Percentiles rank a stretch among this genome's conserved stretches.
Conservation (phyloP, 495 filamentous ascomycete species). For the Xylaria palmicola region DNA sequence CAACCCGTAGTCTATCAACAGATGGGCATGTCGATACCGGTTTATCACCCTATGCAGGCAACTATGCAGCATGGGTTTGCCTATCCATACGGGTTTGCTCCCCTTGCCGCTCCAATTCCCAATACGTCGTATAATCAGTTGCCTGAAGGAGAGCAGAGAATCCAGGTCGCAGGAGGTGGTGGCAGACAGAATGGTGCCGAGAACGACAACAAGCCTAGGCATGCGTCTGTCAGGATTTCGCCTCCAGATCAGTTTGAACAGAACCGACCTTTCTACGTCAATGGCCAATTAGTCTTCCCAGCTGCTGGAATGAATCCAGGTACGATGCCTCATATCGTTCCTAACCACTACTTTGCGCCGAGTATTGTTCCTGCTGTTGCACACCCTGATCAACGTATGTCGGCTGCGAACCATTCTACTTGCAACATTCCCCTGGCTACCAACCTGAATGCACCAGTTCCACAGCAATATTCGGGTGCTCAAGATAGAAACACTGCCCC, state of each 20-base stretch:
- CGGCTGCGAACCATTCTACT: neutral
- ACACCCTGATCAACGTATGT: slow-evolving; percentile 10
- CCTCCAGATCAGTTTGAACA: slow-evolving; percentile 46
- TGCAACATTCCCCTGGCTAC: neutral
- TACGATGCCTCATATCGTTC: slow-evolving; percentile 17
- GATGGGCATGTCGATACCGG: slow-evolving; percentile 26
- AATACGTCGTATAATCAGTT: slow-evolving; percentile 9
- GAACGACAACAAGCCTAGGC: slow-evolving; percentile 29
- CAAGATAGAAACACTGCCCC: neutral
- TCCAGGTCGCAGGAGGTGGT: slow-evolving; percentile 17
- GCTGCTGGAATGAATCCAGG: slow-evolving; percentile 20
- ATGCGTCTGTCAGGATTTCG: slow-evolving; percentile 40
- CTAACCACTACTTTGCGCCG: slow-evolving; percentile 16
- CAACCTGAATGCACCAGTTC: neutral
- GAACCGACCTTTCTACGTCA: slow-evolving; percentile 46
- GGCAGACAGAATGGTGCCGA: slow-evolving; percentile 29
- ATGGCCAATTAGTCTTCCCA: slow-evolving; percentile 50
- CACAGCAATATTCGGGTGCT: slow-evolving; percentile 9
- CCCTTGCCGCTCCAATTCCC: slow-evolving; percentile 13
- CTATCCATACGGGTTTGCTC: slow-evolving; percentile 30
- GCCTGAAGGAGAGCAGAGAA: slow-evolving; percentile 20
- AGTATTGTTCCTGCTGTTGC: slow-evolving; percentile 12
- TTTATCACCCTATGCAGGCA: slow-evolving; percentile 16
- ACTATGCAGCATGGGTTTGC: slow-evolving; percentile 20
- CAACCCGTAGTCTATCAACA: slow-evolving; percentile 17